phyloP scores from a whole-genome alignment of 768 basidiomycete genomes.

The Cystoderma amianthinum region DNA sequence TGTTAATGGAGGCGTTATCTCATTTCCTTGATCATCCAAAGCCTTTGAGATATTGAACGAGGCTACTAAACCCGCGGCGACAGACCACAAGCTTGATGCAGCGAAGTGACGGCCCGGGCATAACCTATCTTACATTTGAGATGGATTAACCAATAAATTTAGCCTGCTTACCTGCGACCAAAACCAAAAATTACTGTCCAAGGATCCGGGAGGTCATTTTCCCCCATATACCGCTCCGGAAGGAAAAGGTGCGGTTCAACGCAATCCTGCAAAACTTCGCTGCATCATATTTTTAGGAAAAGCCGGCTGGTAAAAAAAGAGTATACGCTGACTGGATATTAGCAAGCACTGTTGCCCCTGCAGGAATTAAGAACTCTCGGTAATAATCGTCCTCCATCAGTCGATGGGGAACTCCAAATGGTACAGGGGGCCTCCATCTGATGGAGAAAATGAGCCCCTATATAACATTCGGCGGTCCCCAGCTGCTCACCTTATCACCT shows the following conservation, averaged over 20 bases:
- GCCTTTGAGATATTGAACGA: constrained; percentile 36
- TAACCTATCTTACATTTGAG: constrained; percentile 22
- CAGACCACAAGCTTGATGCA: constrained; percentile 37
- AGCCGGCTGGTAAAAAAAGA: background rate
- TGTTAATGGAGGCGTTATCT: constrained; percentile 26
- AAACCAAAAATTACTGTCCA: constrained; percentile 49
- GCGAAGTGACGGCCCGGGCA: constrained; percentile 54
- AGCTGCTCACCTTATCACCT: constrained; percentile 33
- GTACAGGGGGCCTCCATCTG: constrained; percentile 43
- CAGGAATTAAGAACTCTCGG: constrained; percentile 35
- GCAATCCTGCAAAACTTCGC: constrained; percentile 37
- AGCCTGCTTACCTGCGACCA: constrained; percentile 36
- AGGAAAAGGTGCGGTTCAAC: constrained; percentile 36
- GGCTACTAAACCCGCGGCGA: constrained; percentile 35
- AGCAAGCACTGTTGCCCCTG: constrained; percentile 34
- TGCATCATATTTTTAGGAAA: constrained; percentile 10
- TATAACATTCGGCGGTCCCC: background rate
- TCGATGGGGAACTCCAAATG: constrained; percentile 45
- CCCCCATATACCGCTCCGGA: constrained; percentile 42
- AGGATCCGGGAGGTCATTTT: constrained; percentile 33
- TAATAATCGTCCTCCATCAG: constrained; percentile 46
- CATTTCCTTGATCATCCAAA: constrained; percentile 32
- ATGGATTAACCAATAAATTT: constrained; percentile 1
- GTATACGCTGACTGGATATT: constrained; percentile 32
- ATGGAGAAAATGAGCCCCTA: constrained; percentile 2